Conservation (phyloP, 331 rosid genomes). For the Rhamnella rubrinervis region DNA sequence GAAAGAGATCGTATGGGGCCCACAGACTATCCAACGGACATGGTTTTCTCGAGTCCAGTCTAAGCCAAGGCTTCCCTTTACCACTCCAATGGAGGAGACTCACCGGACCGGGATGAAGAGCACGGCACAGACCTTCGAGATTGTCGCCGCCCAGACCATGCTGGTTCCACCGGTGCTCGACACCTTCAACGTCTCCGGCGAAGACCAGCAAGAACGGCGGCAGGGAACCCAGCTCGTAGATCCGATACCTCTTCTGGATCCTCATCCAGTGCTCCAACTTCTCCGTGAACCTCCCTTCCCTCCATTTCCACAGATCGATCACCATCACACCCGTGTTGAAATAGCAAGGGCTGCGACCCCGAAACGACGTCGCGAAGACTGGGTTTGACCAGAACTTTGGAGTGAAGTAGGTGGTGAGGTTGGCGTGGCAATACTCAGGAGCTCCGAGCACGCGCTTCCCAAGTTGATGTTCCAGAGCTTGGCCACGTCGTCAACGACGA, state of each 20-base stretch:
- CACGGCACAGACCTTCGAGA: slow-evolving; percentile 69
- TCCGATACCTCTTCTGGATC: slow-evolving; percentile 72
- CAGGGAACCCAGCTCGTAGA: slow-evolving; percentile 82
- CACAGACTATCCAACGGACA: slow-evolving; percentile 88
- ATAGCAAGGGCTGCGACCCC: slow-evolving; percentile 60
- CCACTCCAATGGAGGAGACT: slow-evolving; percentile 97
- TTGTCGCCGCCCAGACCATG: slow-evolving; percentile 96
- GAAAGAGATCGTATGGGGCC: slow-evolving; percentile 86
- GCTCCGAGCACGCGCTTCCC: slow-evolving; percentile 65
- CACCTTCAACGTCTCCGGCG: slow-evolving; percentile 73
- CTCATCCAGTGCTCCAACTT: slow-evolving; percentile 84
- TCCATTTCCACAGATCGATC: slow-evolving; percentile 80
- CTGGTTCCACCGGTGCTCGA: slow-evolving; percentile 95
- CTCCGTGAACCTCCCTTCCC: slow-evolving; percentile 71
- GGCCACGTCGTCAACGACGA: slow-evolving; percentile 87
- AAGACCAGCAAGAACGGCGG: slow-evolving; percentile 88
- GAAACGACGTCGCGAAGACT: slow-evolving; percentile 47
- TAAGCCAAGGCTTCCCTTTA: slow-evolving; percentile 91
- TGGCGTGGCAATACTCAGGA: slow-evolving; percentile 96
- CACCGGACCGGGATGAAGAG: slow-evolving; percentile 86
- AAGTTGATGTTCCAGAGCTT: slow-evolving; percentile 78
- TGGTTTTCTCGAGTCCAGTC: slow-evolving; percentile 72
- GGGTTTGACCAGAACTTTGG: slow-evolving; percentile 66
- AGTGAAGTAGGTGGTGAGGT: slow-evolving; percentile 85
- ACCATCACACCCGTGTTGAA: slow-evolving; percentile 99